Evolutionary conservation across 1,284 basidiomycete species (phyloP), one percentile per base, ranked within the genome.

Genomic region (Termitomyces sp.): DNA sequence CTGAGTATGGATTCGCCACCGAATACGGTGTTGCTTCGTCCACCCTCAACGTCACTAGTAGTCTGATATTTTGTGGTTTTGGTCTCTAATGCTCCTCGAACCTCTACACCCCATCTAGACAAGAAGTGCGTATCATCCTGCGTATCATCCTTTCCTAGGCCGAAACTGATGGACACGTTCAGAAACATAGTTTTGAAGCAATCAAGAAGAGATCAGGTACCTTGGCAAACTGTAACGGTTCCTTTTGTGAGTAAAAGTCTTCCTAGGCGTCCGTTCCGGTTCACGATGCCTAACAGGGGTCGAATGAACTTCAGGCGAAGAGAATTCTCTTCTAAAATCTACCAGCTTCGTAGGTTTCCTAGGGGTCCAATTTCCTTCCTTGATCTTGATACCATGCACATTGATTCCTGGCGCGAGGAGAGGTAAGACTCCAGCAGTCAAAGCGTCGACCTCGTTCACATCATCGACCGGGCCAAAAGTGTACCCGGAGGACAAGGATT

Each of bases 351-450:
- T 58, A n/a, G 65, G 42, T 55, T 71, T 74, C 62, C 68, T 71
- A 21, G 72, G 70, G 21, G 70, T 72, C 61, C 71, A 75, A 15
- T 72, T 70, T 56, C 70, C 74, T 24, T 79, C 73, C 52, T 72
- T 76, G 61, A 84, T 77, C 63, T 70, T 78, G 68, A 84, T 76
- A 47, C 79, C 74, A 5, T 84, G 80, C 49, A 85, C 70, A 52
- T 71, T 83, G 26, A 87, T 69, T 3, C 84, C 84, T n/a, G 84
- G 84, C 36, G 86, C 76, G 31, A 87, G 78, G 24, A 84, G 68
- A n/a, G 85, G 85, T 2, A 88, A 71, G 15, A 87, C 72, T 26
- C 79, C 80, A 9, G 84, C 84, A 8, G 83, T 84, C 49, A 88
- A 73, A 13, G 79, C 82, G 58, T 88, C 85, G 55, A 87, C 85